Evolutionary conservation across 176 grass and related monocot species (phyloP).

Genomic region (Pharus latifolius): DNA sequence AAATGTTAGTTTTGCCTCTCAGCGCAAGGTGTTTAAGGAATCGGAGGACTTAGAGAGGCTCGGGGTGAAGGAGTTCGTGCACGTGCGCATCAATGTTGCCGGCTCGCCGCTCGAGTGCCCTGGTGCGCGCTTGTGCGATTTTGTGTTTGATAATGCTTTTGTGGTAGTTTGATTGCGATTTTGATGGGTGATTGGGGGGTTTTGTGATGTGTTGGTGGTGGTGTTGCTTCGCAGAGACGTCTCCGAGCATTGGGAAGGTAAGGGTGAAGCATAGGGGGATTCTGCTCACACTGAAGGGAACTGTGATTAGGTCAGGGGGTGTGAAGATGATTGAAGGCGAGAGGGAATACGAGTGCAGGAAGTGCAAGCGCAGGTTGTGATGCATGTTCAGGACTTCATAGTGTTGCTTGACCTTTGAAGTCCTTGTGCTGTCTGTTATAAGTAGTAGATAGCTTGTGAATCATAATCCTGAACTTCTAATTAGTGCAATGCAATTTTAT

Average conservation of each 20-base stretch:
- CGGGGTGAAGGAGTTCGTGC: slow-evolving; percentile 34
- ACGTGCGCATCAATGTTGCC: slow-evolving; percentile 54
- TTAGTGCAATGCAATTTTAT: not conserved
- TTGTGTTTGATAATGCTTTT: slow-evolving; percentile 4
- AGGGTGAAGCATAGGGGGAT: slow-evolving; percentile 71
- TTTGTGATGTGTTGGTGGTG: not conserved
- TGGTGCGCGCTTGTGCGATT: slow-evolving; percentile 9
- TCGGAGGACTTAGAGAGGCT: not conserved
- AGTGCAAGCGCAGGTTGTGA: slow-evolving; percentile 60
- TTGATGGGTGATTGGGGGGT: not conserved
- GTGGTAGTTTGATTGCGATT: not conserved
- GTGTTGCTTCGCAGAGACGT: slow-evolving; percentile 39
- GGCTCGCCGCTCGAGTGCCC: slow-evolving; percentile 61
- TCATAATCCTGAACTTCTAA: not conserved
- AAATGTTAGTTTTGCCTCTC: not conserved
- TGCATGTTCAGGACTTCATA: not conserved
- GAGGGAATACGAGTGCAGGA: slow-evolving; percentile 61
- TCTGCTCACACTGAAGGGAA: slow-evolving; percentile 74
- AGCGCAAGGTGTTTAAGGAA: slow-evolving; percentile 23
- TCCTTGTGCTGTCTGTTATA: not conserved
- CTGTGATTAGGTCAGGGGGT: slow-evolving; percentile 63
- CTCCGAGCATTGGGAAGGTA: slow-evolving; percentile 68
- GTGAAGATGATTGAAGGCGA: slow-evolving; percentile 90
- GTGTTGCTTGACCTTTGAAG: not conserved
- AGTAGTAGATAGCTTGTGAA: not conserved